Evolutionary conservation across 2,329 filamentous ascomycete genomes (phyloP), one percentile per base, ranked within the genome.

Genomic region (Penicillium janthinellum): DNA sequence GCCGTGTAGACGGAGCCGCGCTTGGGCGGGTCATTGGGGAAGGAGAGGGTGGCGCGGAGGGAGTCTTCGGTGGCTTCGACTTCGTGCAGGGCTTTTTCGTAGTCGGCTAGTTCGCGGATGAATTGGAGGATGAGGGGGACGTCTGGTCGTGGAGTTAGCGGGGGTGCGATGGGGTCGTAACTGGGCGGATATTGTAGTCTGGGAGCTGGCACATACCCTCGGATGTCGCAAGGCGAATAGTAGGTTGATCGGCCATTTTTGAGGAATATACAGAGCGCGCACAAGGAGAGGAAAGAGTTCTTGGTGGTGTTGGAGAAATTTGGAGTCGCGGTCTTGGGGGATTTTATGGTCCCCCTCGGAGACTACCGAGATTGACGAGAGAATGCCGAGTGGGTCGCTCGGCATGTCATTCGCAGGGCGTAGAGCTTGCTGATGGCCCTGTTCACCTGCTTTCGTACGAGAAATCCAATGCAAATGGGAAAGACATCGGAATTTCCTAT

Each of bases 91-190:
- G 90, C 90, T 31, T 94, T 87, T 76, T 97, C 92, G 80, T 97
- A 96, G 68, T 88, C 86, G 67, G 94, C 94, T 8, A 98, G 87
- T 72, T 92, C 94, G 56, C 87, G 84, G 77, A 98, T 92, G 71
- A 97, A 83, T 66, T 82, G 78, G 28, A 96, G 86, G 74, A 98
- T 96, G n/a, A 82, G 81, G 25, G 88, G 85, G 58, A 96, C 86
- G 71, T 98, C 94, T 96, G 65, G 15, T 5, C 12, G 11, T 15
- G 38, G 56, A 45, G 41, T 66, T 59, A 67, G 62, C 54, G 28
- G 47, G 50, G 51, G 5, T 11, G 22, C 5, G 37, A 39, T 12
- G 31, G 4, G n/a, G 10, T 25, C 37, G 17, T 57, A 48, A 28
- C n/a, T 5, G 11, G 3, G 31, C 3, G 12, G 12, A 12, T 20